These are phyloP conservation scores for Cordyceps sp. DNA, from an alignment of 2,329 filamentous ascomycete species.

Conservation along the genomic window DNA sequence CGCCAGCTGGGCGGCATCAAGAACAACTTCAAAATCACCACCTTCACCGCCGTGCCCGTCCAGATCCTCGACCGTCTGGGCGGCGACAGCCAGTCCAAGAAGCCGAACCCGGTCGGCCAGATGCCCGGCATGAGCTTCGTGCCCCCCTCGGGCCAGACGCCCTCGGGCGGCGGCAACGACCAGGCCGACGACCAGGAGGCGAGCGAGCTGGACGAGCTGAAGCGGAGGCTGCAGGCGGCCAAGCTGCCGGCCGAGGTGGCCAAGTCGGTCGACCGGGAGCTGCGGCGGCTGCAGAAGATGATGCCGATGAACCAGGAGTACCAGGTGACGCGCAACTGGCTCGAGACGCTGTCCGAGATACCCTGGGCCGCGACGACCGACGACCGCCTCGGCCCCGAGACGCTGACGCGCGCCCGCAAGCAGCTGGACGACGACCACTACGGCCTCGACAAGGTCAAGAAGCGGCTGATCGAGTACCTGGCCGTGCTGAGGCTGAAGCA, in stretches of 20 bases:
- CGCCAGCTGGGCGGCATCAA: conserved; percentile 73
- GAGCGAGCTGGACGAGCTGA: conserved; percentile 81
- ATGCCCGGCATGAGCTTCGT: conserved; percentile 23
- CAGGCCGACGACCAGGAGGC: conserved; percentile 60
- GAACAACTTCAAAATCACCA: conserved; percentile 71
- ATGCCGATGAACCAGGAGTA: conserved; percentile 92
- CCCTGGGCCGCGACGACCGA: conserved; percentile 78
- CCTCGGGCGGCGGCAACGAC: conserved; percentile 29
- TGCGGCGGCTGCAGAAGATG: conserved; percentile 86
- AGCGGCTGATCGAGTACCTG: conserved; percentile 83
- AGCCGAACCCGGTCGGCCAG: conserved; percentile 13
- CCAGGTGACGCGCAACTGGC: conserved; percentile 79
- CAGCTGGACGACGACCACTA: conserved; percentile 96
- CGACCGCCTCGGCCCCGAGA: conserved; percentile 70
- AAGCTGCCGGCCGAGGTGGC: conserved; percentile 68
- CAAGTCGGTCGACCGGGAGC: conserved; percentile 79
- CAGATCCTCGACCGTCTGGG: conserved; percentile 43
- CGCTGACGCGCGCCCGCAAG: conserved; percentile 61
- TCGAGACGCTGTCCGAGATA: conserved; percentile 87
- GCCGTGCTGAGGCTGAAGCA: conserved; percentile 95
- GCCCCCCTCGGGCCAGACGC: conserved; percentile 16
- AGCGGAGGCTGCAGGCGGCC: conserved; percentile 71
- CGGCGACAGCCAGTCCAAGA: conserved; percentile 20
- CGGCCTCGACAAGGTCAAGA: conserved; percentile 92
- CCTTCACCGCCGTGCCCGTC: conserved; percentile 50